A percentile compares a stretch with the other conserved stretches of the same genome.
These are phyloP conservation scores for Claviceps pusilla DNA, from an alignment of 2,329 filamentous ascomycete genomes.

Conservation along the genomic window DNA sequence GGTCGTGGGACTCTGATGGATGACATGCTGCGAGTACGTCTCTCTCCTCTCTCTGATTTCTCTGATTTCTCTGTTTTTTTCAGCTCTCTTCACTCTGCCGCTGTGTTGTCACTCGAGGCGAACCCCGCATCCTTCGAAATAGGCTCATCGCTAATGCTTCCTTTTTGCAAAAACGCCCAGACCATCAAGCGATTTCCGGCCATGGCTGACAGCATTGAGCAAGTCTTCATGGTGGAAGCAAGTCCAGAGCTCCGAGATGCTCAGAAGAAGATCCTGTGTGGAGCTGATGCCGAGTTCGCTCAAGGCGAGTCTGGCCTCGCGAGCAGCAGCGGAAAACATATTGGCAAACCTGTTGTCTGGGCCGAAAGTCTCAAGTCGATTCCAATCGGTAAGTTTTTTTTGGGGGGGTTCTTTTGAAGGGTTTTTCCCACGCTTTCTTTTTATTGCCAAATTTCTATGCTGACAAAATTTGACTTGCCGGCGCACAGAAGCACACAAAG, in stretches of 20 bases:
- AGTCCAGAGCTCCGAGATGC: conserved; percentile 61
- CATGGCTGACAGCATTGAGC: conserved; percentile 62
- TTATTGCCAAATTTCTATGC: background rate
- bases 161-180: conserved; percentile 25
- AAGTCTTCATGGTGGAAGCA: conserved; percentile 92
- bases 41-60: background rate
- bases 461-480: background rate
- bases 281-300: conserved; percentile 47
- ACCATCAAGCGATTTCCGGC: conserved; percentile 71
- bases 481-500: conserved; percentile 46
- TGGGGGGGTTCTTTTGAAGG: too few species aligned
- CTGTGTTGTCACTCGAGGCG: background rate
- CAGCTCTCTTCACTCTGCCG: too few species aligned
- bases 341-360: conserved; percentile 67
- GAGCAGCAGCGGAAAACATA: conserved; percentile 63
- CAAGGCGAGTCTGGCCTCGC: conserved; percentile 60
- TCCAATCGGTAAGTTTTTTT: conserved; percentile 41
- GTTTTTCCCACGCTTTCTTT: too few species aligned
- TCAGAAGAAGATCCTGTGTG: conserved; percentile 73
- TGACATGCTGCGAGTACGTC: conserved; percentile 71
- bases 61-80: background rate
- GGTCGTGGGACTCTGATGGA: conserved; percentile 94
- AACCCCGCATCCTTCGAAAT: too few species aligned
- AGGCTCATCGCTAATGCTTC: background rate
- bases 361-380: conserved; percentile 78